Evolutionary conservation across 495 filamentous ascomycete genomes (phyloP).

Genomic region (Paragyromitra xinjiangensis): DNA sequence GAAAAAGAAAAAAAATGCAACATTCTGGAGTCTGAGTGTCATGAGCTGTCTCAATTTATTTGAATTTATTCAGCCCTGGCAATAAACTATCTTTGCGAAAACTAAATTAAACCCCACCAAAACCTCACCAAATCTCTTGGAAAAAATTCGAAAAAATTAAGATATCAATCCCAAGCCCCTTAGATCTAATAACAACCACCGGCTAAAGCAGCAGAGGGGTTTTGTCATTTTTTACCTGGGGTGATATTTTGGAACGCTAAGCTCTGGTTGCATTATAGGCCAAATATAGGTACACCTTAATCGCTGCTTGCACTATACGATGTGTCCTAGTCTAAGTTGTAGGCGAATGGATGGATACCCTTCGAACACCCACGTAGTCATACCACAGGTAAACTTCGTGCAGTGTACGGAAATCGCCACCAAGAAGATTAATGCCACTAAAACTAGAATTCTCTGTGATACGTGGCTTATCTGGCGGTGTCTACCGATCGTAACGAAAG

Average conservation of each 20-base stretch:
- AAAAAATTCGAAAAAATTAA: neutral
- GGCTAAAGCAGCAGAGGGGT: too few relatives aligned
- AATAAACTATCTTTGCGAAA: neutral
- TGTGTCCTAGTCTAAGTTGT: too few relatives aligned
- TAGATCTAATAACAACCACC: neutral
- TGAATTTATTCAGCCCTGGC: too few relatives aligned
- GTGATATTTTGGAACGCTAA: too few relatives aligned
- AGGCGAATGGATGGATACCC: too few relatives aligned
- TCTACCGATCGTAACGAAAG: constrained; percentile 35
- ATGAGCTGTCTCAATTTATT: too few relatives aligned
- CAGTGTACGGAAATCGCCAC: constrained; percentile 11
- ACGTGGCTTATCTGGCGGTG: constrained; percentile 6
- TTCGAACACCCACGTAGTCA: neutral
- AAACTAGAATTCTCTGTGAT: constrained; percentile 31
- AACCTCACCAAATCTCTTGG: neutral
- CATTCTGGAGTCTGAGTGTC: too few relatives aligned
- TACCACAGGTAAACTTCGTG: constrained; percentile 7
- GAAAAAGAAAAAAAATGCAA: too few relatives aligned
- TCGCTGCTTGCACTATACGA: too few relatives aligned
- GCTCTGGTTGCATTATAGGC: too few relatives aligned
- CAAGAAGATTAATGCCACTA: constrained; percentile 24
- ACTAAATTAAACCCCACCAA: neutral
- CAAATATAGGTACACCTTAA: too few relatives aligned
- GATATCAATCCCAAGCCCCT: neutral
- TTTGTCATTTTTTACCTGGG: too few relatives aligned